phyloP scores from a whole-genome alignment of 495 filamentous ascomycete genomes.

The Neurospora hispaniola region DNA sequence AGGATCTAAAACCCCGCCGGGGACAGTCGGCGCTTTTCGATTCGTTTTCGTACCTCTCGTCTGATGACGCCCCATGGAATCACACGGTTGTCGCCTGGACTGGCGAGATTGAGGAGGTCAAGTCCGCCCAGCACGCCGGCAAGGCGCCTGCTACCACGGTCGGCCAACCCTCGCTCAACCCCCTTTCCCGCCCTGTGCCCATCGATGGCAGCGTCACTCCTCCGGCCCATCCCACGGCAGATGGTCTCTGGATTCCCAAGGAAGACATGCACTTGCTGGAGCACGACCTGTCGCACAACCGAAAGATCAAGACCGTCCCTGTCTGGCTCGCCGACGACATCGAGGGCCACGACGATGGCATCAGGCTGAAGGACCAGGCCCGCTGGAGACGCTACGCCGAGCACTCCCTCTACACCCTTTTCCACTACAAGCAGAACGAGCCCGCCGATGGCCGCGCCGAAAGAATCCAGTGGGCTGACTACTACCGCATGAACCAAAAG shows the following conservation, averaged over 20 bases:
- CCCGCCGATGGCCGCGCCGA: slow-evolving; percentile 74
- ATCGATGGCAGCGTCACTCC: slow-evolving; percentile 46
- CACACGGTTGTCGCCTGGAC: slow-evolving; percentile 89
- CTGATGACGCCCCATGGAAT: slow-evolving; percentile 64
- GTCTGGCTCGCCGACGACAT: slow-evolving; percentile 74
- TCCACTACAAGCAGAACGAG: slow-evolving; percentile 89
- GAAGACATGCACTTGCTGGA: slow-evolving; percentile 62
- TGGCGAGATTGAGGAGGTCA: slow-evolving; percentile 61
- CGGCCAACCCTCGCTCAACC: slow-evolving; percentile 35
- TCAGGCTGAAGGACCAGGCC: slow-evolving; percentile 62
- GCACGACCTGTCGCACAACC: slow-evolving; percentile 52
- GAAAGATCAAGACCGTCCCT: slow-evolving; percentile 55
- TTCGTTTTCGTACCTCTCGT: slow-evolving; percentile 73
- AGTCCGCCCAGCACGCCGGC: slow-evolving; percentile 31
- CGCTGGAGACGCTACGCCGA: slow-evolving; percentile 84
- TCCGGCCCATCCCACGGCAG: slow-evolving; percentile 44
- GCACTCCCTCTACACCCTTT: slow-evolving; percentile 75
- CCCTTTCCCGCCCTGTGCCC: slow-evolving; percentile 62
- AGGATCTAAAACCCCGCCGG: slow-evolving; percentile 64
- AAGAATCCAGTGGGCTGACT: slow-evolving; percentile 79
- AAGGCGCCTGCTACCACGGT: slow-evolving; percentile 34
- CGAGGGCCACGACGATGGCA: slow-evolving; percentile 50
- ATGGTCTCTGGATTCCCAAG: slow-evolving; percentile 52
- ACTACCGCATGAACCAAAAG: slow-evolving; percentile 73
- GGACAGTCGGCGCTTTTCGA: slow-evolving; percentile 86